A percentile compares a stretch with the other conserved stretches of the same genome.
Conservation (phyloP, 495 filamentous ascomycete genomes). For the Talaromyces nanjingensis region DNA sequence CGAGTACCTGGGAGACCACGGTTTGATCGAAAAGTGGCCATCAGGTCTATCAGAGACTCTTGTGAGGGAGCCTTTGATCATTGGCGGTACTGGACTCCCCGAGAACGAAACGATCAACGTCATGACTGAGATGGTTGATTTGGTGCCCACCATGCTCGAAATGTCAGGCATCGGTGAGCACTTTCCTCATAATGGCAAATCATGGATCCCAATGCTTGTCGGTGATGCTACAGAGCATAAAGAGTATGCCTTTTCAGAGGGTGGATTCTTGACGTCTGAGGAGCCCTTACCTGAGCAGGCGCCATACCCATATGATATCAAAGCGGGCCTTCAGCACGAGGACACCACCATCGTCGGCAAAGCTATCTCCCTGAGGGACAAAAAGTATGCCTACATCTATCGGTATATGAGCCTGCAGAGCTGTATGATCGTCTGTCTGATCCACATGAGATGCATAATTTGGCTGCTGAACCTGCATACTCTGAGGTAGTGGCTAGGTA, state of each 20-base stretch:
- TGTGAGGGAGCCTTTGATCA: constrained; percentile 21
- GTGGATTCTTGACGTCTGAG: constrained; percentile 18
- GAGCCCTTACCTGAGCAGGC: constrained; percentile 21
- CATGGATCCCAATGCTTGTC: constrained; percentile 15
- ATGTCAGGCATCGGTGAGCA: constrained; percentile 17
- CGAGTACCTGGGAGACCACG: constrained; percentile 22
- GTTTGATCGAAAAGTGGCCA: constrained; percentile 25
- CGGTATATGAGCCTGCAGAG: constrained; percentile 27
- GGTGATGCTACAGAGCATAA: constrained; percentile 14
- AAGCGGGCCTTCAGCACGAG: constrained; percentile 20
- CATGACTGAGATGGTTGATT: constrained; percentile 25
- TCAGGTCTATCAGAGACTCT: constrained; percentile 21
- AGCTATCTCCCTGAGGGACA: constrained; percentile 17
- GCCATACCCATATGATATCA: constrained; percentile 24
- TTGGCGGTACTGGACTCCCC: constrained; percentile 21
- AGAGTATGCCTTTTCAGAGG: constrained; percentile 20
- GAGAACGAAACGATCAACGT: constrained; percentile 14
- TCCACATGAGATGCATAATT: constrained; percentile 31
- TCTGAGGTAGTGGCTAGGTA: background rate
- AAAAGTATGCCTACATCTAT: constrained; percentile 23
- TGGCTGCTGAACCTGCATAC: constrained; percentile 21
- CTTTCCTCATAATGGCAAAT: constrained; percentile 19
- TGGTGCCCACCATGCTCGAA: constrained; percentile 23
- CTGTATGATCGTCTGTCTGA: constrained; percentile 35
- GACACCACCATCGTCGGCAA: constrained; percentile 21